These are phyloP conservation scores for Candida sp. DNA, from an alignment of 1,139 yeast species.

Conservation along the genomic window DNA sequence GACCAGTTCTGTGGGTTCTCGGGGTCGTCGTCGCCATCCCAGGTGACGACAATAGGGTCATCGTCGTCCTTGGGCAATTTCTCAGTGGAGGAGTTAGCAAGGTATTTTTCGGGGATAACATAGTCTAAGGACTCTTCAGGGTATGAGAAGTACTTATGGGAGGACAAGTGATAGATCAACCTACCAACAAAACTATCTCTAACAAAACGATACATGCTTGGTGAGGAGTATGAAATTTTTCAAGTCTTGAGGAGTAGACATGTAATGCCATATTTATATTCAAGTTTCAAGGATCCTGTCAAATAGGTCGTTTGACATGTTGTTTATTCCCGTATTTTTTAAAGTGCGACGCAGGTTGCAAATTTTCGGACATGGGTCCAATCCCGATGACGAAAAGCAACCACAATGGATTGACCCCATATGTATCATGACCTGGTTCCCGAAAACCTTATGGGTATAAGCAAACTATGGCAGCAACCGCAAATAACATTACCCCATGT, in stretches of 20 bases:
- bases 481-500: background rate
- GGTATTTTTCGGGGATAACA: conserved; percentile 36
- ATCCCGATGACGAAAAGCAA: background rate
- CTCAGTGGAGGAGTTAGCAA: conserved; percentile 4
- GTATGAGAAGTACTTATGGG: conserved; percentile 29
- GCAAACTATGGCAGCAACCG: background rate
- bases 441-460: background rate
- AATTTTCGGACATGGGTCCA: background rate
- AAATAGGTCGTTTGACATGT: background rate
- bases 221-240: background rate
- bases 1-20: conserved; percentile 67
- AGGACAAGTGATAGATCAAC: conserved; percentile 32
- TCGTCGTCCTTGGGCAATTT: background rate
- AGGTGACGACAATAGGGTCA: conserved; percentile 25
- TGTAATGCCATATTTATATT: background rate
- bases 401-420: background rate
- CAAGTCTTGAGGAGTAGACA: background rate
- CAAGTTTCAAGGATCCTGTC: background rate
- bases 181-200: conserved; percentile 42
- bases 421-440: background rate
- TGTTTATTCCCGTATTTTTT: background rate
- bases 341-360: background rate
- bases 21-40: conserved; percentile 59
- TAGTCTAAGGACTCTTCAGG: conserved; percentile 37
- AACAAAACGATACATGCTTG: conserved; percentile 20